Percentiles rank a stretch among this genome's conserved stretches.
Conservation (phyloP, 2,329 filamentous ascomycete genomes). For the Clarireedia hainanense region DNA sequence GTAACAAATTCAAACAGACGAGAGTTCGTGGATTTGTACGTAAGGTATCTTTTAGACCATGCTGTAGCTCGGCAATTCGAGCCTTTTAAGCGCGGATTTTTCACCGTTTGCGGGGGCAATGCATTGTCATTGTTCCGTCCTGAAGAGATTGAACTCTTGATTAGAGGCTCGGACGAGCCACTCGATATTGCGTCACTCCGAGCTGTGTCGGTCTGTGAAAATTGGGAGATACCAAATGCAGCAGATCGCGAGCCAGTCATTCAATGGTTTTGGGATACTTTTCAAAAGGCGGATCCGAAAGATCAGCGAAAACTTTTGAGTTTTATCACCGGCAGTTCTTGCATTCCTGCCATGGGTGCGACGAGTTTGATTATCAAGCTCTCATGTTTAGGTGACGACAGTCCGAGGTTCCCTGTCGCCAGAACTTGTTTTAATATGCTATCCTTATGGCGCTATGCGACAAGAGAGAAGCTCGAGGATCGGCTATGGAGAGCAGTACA, state of each 20-base stretch:
- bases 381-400: conserved; percentile 67
- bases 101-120: conserved; percentile 83
- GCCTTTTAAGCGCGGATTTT: conserved; percentile 90
- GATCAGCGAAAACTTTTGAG: conserved; percentile 73
- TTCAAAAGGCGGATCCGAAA: conserved; percentile 53
- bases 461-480: conserved; percentile 56
- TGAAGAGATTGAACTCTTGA: conserved; percentile 83
- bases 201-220: conserved; percentile 73
- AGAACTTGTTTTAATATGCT: conserved; percentile 88
- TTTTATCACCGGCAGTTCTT: conserved; percentile 86
- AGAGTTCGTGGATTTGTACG: conserved; percentile 82
- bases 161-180: conserved; percentile 76
- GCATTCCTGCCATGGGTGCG: conserved; percentile 81
- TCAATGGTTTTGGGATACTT: conserved; percentile 83
- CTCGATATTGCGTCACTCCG: conserved; percentile 71
- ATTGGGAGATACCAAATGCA: conserved; percentile 56
- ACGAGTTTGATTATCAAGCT: conserved; percentile 72
- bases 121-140: conserved; percentile 80
- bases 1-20: conserved; percentile 80
- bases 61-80: conserved; percentile 78
- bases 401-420: conserved; percentile 70
- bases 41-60: conserved; percentile 71
- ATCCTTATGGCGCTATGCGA: conserved; percentile 65
- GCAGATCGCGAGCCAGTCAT: conserved; percentile 59
- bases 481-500: conserved; percentile 80